Conservation (phyloP, 352 stramenopile genomes). For the Lagenidium giganteum region DNA sequence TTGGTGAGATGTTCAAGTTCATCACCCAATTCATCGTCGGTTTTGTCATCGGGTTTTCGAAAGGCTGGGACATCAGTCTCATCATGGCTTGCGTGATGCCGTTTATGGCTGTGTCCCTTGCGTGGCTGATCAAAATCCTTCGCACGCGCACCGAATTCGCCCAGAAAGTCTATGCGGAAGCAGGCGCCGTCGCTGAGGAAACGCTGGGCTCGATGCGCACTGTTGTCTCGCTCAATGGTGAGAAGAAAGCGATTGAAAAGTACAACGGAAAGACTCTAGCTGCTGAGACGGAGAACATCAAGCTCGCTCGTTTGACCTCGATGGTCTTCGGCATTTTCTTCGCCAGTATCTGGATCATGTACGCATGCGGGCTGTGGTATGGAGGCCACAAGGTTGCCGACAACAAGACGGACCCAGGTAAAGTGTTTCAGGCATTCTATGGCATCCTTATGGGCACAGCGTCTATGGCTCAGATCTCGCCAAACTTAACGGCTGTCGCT, state of each 20-base stretch:
- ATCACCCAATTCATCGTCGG: constrained; percentile 9
- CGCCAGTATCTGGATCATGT: constrained; percentile 42
- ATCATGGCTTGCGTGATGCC: constrained; percentile 15
- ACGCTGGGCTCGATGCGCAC: constrained; percentile 14
- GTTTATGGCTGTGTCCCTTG: constrained; percentile 5
- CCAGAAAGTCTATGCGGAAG: constrained; percentile 8
- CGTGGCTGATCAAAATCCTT: constrained; percentile 5
- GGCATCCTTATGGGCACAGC: constrained; percentile 40
- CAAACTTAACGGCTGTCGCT: constrained; percentile 43
- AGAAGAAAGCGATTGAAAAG: constrained; percentile 10
- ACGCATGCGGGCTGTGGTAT: constrained; percentile 46
- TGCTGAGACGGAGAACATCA: constrained; percentile 21
- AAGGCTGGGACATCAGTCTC: constrained; percentile 15
- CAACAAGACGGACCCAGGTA: constrained; percentile 19
- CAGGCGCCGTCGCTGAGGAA: constrained; percentile 10
- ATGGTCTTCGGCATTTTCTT: constrained; percentile 20
- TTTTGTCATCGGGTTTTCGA: constrained; percentile 12
- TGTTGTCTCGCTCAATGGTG: constrained; percentile 21
- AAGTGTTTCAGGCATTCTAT: constrained; percentile 52
- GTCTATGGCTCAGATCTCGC: constrained; percentile 40
- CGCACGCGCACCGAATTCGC: neutral
- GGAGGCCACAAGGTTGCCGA: constrained; percentile 29
- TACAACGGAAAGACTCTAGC: constrained; percentile 9
- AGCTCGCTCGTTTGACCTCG: constrained; percentile 11
- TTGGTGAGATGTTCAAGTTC: constrained; percentile 12